Evolutionary conservation across 2,329 filamentous ascomycete species (phyloP).

Genomic region (Alternaria novae-zelandiae): DNA sequence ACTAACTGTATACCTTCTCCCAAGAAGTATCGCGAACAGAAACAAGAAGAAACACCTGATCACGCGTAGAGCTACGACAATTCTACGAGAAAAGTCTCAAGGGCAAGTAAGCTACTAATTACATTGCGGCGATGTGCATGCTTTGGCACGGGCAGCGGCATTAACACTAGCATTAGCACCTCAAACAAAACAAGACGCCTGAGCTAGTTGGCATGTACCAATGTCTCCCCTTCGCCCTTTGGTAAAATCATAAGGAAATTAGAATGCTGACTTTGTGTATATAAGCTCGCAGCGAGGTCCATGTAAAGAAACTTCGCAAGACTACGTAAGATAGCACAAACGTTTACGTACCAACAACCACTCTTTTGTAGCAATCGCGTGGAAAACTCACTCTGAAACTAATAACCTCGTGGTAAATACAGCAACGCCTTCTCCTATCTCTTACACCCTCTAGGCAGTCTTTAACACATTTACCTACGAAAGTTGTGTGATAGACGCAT

Average conservation of each 20-base stretch:
- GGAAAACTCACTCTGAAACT: not conserved
- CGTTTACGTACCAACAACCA: fast-evolving
- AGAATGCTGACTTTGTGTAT: too few species aligned
- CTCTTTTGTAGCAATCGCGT: not conserved
- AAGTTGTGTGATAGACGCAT: not conserved
- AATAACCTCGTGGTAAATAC: not conserved
- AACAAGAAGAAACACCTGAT: not conserved
- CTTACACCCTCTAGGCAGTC: not conserved
- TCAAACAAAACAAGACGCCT: not conserved
- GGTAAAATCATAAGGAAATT: too few species aligned
- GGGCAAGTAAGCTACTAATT: not conserved
- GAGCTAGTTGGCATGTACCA: too few species aligned
- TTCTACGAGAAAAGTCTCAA: fast-evolving
- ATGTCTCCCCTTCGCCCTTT: too few species aligned
- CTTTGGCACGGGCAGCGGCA: not conserved
- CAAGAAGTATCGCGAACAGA: not conserved
- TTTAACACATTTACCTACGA: not conserved
- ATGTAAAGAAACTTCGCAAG: not conserved
- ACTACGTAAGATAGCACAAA: not conserved
- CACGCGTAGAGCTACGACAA: not conserved
- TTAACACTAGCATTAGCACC: not conserved
- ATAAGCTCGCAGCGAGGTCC: not conserved
- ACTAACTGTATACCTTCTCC: not conserved
- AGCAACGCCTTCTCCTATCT: not conserved
- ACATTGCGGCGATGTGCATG: not conserved